phyloP scores from a whole-genome alignment of 2,329 filamentous ascomycete species.

The Fusarium algeriense region DNA sequence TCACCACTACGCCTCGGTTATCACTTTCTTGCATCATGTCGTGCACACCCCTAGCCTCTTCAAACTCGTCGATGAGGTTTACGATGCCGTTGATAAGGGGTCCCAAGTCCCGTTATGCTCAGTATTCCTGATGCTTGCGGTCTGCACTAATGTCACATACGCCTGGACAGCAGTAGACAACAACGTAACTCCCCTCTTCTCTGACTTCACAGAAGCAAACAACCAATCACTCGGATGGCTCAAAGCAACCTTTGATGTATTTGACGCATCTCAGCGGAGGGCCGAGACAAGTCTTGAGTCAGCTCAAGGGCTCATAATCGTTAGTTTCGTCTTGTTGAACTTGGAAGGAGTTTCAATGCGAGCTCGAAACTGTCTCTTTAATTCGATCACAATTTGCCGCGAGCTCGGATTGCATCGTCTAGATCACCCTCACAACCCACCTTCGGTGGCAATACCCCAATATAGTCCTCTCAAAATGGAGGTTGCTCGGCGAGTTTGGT shows the following conservation, averaged over 20 bases:
- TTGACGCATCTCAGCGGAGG: slow-evolving; percentile 51
- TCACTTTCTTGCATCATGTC: slow-evolving; percentile 51
- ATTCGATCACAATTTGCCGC: slow-evolving; percentile 38
- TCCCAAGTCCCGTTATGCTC: slow-evolving; percentile 41
- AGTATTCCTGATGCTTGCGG: slow-evolving; percentile 47
- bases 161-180: slow-evolving; percentile 49
- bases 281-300: slow-evolving; percentile 50
- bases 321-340: slow-evolving; percentile 56
- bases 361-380: slow-evolving; percentile 27
- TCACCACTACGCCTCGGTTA: slow-evolving; percentile 48
- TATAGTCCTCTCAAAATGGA: slow-evolving; percentile 49
- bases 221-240: slow-evolving; percentile 50
- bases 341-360: slow-evolving; percentile 46
- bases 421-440: slow-evolving; percentile 49
- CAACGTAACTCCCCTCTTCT: slow-evolving; percentile 45
- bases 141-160: slow-evolving; percentile 50
- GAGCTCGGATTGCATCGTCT: slow-evolving; percentile 55
- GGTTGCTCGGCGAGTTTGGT: slow-evolving; percentile 58
- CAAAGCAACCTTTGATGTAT: slow-evolving; percentile 51
- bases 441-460: slow-evolving; percentile 39
- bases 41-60: slow-evolving; percentile 48
- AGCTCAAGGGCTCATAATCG: slow-evolving; percentile 54
- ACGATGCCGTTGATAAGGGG: slow-evolving; percentile 47
- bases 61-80: slow-evolving; percentile 49
- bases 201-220: slow-evolving; percentile 46